Base-by-base conservation (phyloP, 116 monocot genomes). In the Thalassia testudinum region DNA sequence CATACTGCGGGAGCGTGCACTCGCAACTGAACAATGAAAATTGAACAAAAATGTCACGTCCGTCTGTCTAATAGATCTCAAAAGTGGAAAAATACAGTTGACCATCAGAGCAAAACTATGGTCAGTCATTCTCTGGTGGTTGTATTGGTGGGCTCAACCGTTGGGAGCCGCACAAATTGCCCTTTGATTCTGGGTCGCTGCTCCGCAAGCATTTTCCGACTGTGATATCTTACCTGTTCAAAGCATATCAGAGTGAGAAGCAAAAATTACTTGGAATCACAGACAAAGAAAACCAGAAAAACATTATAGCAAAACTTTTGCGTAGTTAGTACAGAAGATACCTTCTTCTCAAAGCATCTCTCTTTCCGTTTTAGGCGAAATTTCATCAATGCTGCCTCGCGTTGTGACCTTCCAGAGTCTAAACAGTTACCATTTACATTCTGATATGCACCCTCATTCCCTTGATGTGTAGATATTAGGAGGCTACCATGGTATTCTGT, bases 281-380 rank as follows among this genome's bases (percentile, higher is more conserved):
- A n/a, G 26, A 56, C 23, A 42, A 43, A 43, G 13, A 37, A n/a
- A n/a, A n/a, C n/a, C n/a, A n/a, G n/a, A n/a, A n/a, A n/a, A n/a
- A n/a, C n/a, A n/a, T n/a, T n/a, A n/a, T n/a, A n/a, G n/a, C n/a
- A n/a, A n/a, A n/a, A n/a, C n/a, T n/a, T n/a, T n/a, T n/a, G n/a
- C n/a, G n/a, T n/a, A n/a, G 45, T 7, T 7, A 45, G 45, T 45
- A 2, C 45, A 38, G 21, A 21, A 15, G 17, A n/a, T 75, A 92
- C 87, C 92, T 86, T 86, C 65, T 92, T 92, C 56, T 80, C 83
- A 67, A 92, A 92, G 61, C 92, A 87, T 66, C 92, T 69, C 26
- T 83, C 86, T 57, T 92, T 92, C 42, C 87, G 68, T 62, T 92
- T 92, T 62, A 86, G 56, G 7, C 87, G 79, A 42, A 92, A 92